Evolutionary conservation across 78 protist genomes (phyloP).

Genomic region (Chrysochromulina tobinii): DNA sequence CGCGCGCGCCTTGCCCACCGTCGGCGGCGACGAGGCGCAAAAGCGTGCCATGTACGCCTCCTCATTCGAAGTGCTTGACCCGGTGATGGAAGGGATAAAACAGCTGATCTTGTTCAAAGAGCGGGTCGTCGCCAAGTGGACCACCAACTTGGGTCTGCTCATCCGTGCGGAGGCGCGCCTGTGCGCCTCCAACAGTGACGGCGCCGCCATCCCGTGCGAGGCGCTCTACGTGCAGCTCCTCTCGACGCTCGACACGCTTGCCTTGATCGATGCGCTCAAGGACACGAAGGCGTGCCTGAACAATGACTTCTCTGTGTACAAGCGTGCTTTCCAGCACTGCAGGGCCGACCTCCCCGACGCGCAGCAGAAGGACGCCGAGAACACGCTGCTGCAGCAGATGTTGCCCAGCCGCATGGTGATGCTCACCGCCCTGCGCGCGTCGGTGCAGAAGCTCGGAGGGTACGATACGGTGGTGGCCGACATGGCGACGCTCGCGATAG

Average conservation of each 20-base stretch:
- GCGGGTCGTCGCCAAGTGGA: constrained; percentile 43
- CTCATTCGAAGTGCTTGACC: constrained; percentile 31
- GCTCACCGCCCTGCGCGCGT: too few relatives aligned
- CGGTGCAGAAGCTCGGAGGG: too few relatives aligned
- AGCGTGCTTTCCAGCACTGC: constrained; percentile 44
- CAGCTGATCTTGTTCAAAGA: constrained; percentile 54
- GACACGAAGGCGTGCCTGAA: constrained; percentile 85
- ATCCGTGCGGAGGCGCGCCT: background rate
- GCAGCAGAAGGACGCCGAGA: too few relatives aligned
- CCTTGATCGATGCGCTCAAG: constrained; percentile 77
- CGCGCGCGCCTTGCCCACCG: constrained; percentile 57
- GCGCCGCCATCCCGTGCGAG: too few relatives aligned
- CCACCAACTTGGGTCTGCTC: constrained; percentile 40
- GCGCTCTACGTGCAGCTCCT: constrained; percentile 15
- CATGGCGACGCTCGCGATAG: background rate
- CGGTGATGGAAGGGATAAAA: background rate
- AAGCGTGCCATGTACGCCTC: constrained; percentile 62
- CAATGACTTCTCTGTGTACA: constrained; percentile 84
- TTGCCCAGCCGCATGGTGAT: too few relatives aligned
- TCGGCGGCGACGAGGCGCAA: constrained; percentile 63
- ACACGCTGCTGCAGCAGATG: too few relatives aligned
- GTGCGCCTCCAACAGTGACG: too few relatives aligned
- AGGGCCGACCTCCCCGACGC: background rate
- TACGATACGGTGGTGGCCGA: background rate
- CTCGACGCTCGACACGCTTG: constrained; percentile 64